Evolutionary conservation across 352 stramenopile genomes (phyloP), one percentile per base, ranked within the genome.

Genomic region (Pythium plurisporium): DNA sequence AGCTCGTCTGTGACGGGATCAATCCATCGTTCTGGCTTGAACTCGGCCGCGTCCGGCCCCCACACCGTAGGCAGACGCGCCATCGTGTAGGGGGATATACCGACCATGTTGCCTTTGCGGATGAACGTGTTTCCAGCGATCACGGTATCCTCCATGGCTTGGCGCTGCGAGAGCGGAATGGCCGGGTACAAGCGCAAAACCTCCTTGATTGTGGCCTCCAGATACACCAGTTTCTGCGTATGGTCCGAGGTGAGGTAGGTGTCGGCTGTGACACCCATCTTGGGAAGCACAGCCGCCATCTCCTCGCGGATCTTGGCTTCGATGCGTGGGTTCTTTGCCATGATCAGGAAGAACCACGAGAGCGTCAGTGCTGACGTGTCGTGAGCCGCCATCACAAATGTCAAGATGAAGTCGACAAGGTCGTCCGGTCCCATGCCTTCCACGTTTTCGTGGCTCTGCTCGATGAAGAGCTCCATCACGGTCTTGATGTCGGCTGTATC

Each of bases 351-450:
- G 11, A 87, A 65, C 84, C 84, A 95, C 26, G 64, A 73, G 27
- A 94, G 48, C 30, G 82, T 75, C 55, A 51, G 65, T 3, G 84
- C 79, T 10, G 84, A 93, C 0, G 79, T 94, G 50, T 94, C 84
- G 27, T 79, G 73, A 5, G 84, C 86, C 19, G 76, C 86, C 26
- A 86, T 47, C 31, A 95, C 61, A 48, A 94, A 76, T 7, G 69
- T 70, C 7, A 94, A 67, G 6, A 84, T 69, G 20, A 95, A 63
- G 27, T 94, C 79, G 10, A 77, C 51, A 20, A 95, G 66, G 45
- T 82, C 82, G 34, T 74, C 79, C 14, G 69, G 59, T 10, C 74
- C 59, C 37, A 82, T n/a, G 7, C 61, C 67, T 7, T 59, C 67
- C 5, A 22, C 37, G 17, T 48, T 62, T 40, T 70, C 53, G 0